phyloP scores from a whole-genome alignment of 345 rosid species.

The Brassica nigra region DNA sequence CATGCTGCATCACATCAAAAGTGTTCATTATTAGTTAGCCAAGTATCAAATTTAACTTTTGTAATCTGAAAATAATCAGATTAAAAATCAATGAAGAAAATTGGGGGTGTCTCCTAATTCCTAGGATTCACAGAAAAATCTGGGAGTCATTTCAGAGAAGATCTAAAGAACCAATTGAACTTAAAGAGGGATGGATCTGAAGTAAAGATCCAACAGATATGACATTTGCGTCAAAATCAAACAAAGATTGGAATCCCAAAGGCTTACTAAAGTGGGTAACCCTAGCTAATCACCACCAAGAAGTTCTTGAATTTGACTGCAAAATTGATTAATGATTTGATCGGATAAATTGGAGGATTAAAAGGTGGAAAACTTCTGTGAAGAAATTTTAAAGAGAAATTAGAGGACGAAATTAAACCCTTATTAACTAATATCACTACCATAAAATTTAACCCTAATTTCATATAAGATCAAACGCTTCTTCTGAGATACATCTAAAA shows the following conservation, averaged over 20 bases:
- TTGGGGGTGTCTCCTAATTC: too few species aligned
- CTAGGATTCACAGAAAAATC: conserved; percentile 11
- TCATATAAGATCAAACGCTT: too few species aligned
- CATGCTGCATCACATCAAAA: conserved; percentile 53
- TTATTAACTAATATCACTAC: too few species aligned
- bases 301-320: conserved; percentile 38
- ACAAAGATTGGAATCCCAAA: conserved; percentile 42
- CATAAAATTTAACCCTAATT: too few species aligned
- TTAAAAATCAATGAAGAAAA: neutral
- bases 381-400: conserved; percentile 16
- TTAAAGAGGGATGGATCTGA: conserved; percentile 1
- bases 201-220: conserved; percentile 39
- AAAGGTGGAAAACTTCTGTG: neutral
- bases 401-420: too few species aligned
- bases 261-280: conserved; percentile 25
- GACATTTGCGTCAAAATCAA: neutral
- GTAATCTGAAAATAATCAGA: neutral
- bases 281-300: neutral
- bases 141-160: conserved; percentile 2
- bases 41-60: neutral
- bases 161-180: neutral
- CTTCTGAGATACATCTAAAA: too few species aligned
- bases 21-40: neutral
- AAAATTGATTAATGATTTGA: neutral
- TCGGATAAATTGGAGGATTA: neutral